A percentile compares a stretch with the other conserved stretches of the same genome.
These are phyloP conservation scores for Candida michaelii DNA, from an alignment of 805 yeast genomes.

Conservation along the genomic window DNA sequence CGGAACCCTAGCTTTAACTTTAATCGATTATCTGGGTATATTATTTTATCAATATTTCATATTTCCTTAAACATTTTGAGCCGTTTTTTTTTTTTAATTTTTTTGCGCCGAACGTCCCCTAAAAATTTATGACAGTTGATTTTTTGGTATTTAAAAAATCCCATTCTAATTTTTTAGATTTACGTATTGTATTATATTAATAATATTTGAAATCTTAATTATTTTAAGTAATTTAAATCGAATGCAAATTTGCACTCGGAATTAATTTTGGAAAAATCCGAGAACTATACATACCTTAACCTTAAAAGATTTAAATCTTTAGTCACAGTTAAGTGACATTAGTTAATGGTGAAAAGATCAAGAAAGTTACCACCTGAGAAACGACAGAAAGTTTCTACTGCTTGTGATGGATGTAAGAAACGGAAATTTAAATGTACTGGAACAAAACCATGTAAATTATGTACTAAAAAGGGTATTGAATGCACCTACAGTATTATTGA, in stretches of 20 bases:
- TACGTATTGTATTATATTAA: too few species aligned
- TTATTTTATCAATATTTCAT: too few species aligned
- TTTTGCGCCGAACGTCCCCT: constrained; percentile 6
- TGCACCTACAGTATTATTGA: constrained; percentile 24
- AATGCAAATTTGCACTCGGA: constrained; percentile 4
- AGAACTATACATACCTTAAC: neutral
- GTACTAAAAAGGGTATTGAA: constrained; percentile 19
- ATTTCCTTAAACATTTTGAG: too few species aligned
- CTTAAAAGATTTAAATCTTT: neutral
- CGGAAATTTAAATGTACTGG: constrained; percentile 24
- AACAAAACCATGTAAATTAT: constrained; percentile 21
- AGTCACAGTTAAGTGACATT: neutral
- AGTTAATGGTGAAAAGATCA: constrained; percentile 13
- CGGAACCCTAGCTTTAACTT: too few species aligned
- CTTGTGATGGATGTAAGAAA: constrained; percentile 25
- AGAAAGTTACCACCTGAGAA: constrained; percentile 21
- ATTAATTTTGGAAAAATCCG: neutral
- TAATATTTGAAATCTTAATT: too few species aligned
- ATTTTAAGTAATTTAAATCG: too few species aligned
- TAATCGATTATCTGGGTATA: too few species aligned
- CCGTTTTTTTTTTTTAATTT: neutral
- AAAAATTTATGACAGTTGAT: neutral
- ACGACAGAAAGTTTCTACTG: constrained; percentile 26
- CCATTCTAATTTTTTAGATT: too few species aligned
- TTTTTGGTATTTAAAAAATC: too few species aligned